Evolutionary conservation across 2,329 filamentous ascomycete genomes (phyloP), one percentile per base, ranked within the genome.

Genomic region (Bipolaris bicolor): DNA sequence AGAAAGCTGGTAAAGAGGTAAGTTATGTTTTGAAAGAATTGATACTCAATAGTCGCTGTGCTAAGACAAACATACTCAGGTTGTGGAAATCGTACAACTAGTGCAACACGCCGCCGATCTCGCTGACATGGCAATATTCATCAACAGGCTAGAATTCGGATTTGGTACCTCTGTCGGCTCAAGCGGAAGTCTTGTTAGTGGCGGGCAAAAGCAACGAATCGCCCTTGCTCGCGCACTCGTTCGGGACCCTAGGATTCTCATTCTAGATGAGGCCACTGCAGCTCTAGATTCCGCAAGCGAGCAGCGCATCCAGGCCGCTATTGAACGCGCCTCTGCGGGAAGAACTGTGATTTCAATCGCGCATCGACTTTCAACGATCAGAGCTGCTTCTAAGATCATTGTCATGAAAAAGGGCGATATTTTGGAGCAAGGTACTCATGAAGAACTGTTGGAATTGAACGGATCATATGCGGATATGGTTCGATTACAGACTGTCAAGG

Each of bases 191-290:
- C 78, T 85, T 5, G 77, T 88, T 31, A 85, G 82, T 46, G 85
- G 86, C 52, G 78, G 77, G 0, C 86, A 88, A 66, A 81, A 84
- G 49, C 86, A 88, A 65, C 78, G 86, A 5, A 78, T 88, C 51
- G 84, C 84, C 7, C 77, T 88, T 5, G 85, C 86, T 1, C 77
- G 85, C 16, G 76, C 76, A 5, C 73, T 88, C 13, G 81, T 88
- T 29, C 78, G 82, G 3, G 79, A 87, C 44, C 85, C 85, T 2
- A 78, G 78, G 48, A 82, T 88, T 7, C 76, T 88, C 3, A 78
- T 88, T 10, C 76, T 88, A 2, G 86, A 88, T 43, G 86, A 88
- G 66, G 85, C 86, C 2, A 88, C 86, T 1, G 81, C 84, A 0
- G 81, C 86, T 1, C 77, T 88, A 0, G 86, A 88, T 66, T 85